Evolutionary conservation across 345 rosid species (phyloP).

Genomic region (Rhodamnia rubescens): DNA sequence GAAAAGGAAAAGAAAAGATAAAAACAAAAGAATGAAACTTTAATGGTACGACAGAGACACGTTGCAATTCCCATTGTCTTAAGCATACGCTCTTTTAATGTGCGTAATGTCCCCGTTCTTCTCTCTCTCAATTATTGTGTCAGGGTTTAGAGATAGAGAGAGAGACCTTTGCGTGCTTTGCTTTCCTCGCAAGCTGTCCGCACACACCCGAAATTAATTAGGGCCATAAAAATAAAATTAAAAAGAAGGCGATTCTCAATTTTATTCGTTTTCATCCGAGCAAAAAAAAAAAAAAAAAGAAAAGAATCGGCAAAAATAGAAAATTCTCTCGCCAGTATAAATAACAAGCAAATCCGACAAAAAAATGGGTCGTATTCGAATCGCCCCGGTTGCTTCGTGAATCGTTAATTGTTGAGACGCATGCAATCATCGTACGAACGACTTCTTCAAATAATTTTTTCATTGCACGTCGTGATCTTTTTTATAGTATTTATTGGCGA

Average conservation of each 20-base stretch:
- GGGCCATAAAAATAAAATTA: not conserved
- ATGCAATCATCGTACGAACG: not conserved
- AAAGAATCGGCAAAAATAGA: not conserved
- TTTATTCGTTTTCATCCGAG: not conserved
- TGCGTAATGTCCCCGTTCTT: not conserved
- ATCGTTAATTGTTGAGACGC: not conserved
- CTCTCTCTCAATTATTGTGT: not conserved
- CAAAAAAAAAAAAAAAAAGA: too few relatives aligned
- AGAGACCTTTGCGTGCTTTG: not conserved
- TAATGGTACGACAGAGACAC: not conserved
- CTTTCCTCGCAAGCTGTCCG: not conserved
- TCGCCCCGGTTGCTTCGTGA: not conserved
- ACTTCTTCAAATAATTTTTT: too few relatives aligned
- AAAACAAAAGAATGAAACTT: not conserved
- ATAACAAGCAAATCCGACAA: not conserved
- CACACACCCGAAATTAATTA: not conserved
- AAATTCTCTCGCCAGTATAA: not conserved
- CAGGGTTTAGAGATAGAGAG: not conserved
- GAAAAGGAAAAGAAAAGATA: not conserved
- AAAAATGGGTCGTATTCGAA: not conserved
- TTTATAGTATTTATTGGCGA: not conserved
- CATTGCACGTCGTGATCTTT: not conserved
- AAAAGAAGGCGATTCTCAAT: not conserved
- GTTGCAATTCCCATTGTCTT: not conserved
- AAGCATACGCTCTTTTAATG: not conserved